Evolutionary conservation across 805 yeast genomes (phyloP).

Genomic region (Metschnikowia peoriensis): DNA sequence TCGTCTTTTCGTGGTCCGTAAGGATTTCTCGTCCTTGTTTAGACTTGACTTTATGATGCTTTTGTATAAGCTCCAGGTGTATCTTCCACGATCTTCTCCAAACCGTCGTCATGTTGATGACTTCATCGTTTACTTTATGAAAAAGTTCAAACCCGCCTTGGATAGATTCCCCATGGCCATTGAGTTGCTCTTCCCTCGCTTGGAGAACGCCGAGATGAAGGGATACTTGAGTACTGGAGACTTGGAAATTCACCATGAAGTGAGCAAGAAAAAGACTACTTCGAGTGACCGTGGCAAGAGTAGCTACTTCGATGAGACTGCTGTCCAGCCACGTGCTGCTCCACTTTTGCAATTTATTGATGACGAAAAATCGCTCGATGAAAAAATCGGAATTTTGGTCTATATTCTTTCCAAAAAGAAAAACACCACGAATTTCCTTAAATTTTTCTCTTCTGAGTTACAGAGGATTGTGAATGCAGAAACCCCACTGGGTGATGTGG

Average conservation of each 20-base stretch:
- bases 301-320: conserved; percentile 17
- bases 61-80: conserved; percentile 46
- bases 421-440: conserved; percentile 30
- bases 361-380: conserved; percentile 36
- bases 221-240: conserved; percentile 65
- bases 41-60: conserved; percentile 74
- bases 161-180: conserved; percentile 52
- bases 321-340: conserved; percentile 31
- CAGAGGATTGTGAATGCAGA: conserved; percentile 24
- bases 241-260: conserved; percentile 23
- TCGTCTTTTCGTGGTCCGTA: conserved; percentile 57
- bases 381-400: conserved; percentile 49
- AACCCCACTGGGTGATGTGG: not conserved
- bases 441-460: conserved; percentile 43
- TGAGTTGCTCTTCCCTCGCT: conserved; percentile 67
- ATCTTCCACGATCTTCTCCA: conserved; percentile 44
- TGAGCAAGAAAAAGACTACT: not conserved
- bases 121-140: conserved; percentile 65
- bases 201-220: conserved; percentile 43
- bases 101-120: conserved; percentile 61
- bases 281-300: conserved; percentile 3
- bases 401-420: conserved; percentile 46
- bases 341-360: conserved; percentile 35
- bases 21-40: conserved; percentile 57
- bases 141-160: conserved; percentile 49